phyloP scores from a whole-genome alignment of 2,329 filamentous ascomycete species.

The Blastomyces parvus region DNA sequence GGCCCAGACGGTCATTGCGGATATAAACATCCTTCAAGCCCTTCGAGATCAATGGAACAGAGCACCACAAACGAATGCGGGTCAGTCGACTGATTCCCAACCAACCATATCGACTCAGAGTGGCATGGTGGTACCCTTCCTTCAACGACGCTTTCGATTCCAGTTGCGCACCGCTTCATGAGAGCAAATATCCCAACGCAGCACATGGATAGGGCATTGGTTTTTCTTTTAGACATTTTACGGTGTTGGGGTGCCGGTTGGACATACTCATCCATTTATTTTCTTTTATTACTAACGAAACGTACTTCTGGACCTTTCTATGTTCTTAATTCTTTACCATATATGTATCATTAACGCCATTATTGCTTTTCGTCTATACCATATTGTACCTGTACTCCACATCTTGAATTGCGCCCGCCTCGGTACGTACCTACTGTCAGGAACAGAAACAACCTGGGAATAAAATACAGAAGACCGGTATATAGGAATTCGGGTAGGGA shows the following conservation, averaged over 20 bases:
- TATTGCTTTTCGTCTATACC: neutral
- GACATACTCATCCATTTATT: neutral
- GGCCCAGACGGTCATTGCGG: conserved; percentile 31
- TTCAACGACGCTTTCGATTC: conserved; percentile 31
- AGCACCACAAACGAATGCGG: conserved; percentile 18
- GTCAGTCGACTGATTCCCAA: conserved; percentile 16
- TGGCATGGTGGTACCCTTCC: conserved; percentile 28
- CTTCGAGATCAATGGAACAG: conserved; percentile 34
- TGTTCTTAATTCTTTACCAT: conserved; percentile 4
- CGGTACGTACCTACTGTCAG: neutral
- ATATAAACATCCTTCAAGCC: conserved; percentile 28
- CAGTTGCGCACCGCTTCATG: conserved; percentile 19
- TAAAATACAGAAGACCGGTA: neutral
- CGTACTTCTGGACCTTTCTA: neutral
- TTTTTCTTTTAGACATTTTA: neutral
- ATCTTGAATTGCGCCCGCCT: neutral
- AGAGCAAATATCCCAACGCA: neutral
- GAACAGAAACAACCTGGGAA: neutral
- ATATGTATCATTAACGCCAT: neutral
- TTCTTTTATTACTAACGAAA: neutral
- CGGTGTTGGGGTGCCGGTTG: neutral
- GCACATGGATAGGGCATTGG: neutral
- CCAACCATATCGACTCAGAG: conserved; percentile 21
- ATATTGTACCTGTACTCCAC: neutral
- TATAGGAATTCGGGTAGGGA: neutral